Base-by-base conservation (phyloP, 805 yeast species). In the Candida ponderosae region DNA sequence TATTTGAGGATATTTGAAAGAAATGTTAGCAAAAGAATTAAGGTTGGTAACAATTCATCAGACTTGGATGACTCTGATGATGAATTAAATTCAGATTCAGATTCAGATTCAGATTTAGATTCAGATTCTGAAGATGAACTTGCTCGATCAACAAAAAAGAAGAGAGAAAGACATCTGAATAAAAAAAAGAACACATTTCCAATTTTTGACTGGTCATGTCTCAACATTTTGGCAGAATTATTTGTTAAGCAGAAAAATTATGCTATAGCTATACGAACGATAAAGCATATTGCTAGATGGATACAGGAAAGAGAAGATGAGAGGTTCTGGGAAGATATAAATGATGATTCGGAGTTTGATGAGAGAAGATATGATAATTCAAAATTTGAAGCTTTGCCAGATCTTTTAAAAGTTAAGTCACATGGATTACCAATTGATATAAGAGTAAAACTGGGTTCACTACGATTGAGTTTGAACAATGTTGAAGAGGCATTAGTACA, bases 271-370 rank as follows among this genome's bases (percentile, higher is more conserved):
- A 70, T 87, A 15, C 72, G 70, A 39, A 66, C 78, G 1, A 71
- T 87, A 24, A 82, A 82, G 47, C 62, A 70, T 21, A 81, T 84
- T 10, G 75, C 95, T 0, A 65, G 98, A 43, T 88, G 95, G 93
- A 72, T 90, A 14, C 87, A 81, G 41, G 65, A 65, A 13, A 71
- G 98, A 44, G 76, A 68, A 30, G 63, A 41, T n/a, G 72, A 68
- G 45, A 48, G 53, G 0, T 68, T 67, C 43, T 68, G 73, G 73
- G 68, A 67, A 32, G 64, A 60, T 36, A 53, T 51, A 4, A 63
- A 61, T 14, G 79, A 79, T 44, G 97, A 90, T 56, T 63, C 84
- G 0, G 97, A 90, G 57, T 90, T 81, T 60, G 97, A 90, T 55
- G 73, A 67, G 18, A 68, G 94, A 51, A 63, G 94, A 43, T 58